Evolutionary conservation across 306 rosid genomes (phyloP), one percentile per base, ranked within the genome.

Genomic region (Malus sylvestris): DNA sequence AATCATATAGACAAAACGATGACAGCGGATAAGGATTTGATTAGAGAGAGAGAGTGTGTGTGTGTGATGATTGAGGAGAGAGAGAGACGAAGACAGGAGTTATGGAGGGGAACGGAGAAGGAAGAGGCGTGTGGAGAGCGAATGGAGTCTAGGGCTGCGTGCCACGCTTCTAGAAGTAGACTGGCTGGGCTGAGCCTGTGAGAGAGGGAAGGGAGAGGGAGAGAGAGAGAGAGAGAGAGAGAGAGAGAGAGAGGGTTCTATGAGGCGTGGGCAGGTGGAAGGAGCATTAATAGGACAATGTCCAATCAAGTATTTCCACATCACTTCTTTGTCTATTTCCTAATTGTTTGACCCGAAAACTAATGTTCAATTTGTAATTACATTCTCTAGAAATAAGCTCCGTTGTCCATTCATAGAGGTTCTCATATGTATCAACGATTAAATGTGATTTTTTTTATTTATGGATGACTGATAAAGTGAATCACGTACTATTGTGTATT

Each of bases 61-160:
- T 27, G 38, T 4, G 12, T 8, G 10, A 45, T 16, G 63, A 60
- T 42, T 23, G 49, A 25, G 8, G 52, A 53, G 70, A 23, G 42
- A 38, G 15, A 33, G 20, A 62, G 27, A 20, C 4, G 25, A 53
- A 29, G 14, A 51, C 53, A 16, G 33, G 57, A 76, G 79, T n/a
- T 27, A 57, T 65, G 78, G 74, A 66, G 68, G 46, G 55, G 55
- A 49, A 12, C 13, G 23, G 53, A 49, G 62, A 16, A 14, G n/a
- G 19, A 46, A 68, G 35, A 40, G 76, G 92, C 93, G 96, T 83
- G 93, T 90, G 96, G 91, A 35, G 67, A 59, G 40, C 74, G 30
- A 66, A 73, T 2, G 73, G 23, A 23, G 32, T 77, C 84, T 83
- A 83, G 93, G 91, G 88, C 87, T 71, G 88, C 61, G 83, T 84